Evolutionary conservation across 2,329 filamentous ascomycete species (phyloP).

Genomic region (Bipolaris sorokiniana): DNA sequence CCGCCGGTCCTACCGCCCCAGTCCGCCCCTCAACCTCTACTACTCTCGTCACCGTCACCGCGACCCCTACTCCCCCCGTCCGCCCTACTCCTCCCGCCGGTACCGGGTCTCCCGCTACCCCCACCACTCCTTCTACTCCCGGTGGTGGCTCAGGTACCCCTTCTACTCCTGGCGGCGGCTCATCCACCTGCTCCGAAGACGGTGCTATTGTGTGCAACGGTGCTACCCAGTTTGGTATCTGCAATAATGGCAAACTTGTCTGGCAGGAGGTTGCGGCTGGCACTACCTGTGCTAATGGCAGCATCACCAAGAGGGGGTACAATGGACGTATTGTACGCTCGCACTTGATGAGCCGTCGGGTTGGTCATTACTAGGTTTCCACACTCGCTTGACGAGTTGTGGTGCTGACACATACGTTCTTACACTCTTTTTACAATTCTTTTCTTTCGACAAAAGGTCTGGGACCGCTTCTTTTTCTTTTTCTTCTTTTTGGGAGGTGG

Average conservation of each 20-base stretch:
- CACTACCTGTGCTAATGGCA: constrained; percentile 52
- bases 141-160: constrained; percentile 3
- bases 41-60: constrained; percentile 40
- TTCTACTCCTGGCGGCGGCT: constrained; percentile 18
- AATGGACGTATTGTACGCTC: constrained; percentile 41
- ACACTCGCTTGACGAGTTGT: neutral
- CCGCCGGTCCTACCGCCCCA: constrained; percentile 19
- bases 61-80: constrained; percentile 21
- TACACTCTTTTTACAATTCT: constrained; percentile 7
- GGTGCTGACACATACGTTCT: constrained; percentile 12
- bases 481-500: neutral
- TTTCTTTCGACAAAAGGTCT: constrained; percentile 18
- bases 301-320: constrained; percentile 45
- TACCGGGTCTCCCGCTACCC: constrained; percentile 14
- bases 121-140: constrained; percentile 18
- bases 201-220: constrained; percentile 52
- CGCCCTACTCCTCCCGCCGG: constrained; percentile 7
- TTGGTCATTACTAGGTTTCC: constrained; percentile 5
- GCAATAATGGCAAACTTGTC: constrained; percentile 51
- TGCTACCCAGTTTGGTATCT: constrained; percentile 50
- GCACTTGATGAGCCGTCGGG: constrained; percentile 15
- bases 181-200: constrained; percentile 37
- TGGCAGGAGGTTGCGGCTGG: constrained; percentile 53
- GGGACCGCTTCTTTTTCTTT: constrained; percentile 6
- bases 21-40: constrained; percentile 31